Evolutionary conservation across 192 early-diverging fungal species (phyloP).

Genomic region (Diversispora epigaea): DNA sequence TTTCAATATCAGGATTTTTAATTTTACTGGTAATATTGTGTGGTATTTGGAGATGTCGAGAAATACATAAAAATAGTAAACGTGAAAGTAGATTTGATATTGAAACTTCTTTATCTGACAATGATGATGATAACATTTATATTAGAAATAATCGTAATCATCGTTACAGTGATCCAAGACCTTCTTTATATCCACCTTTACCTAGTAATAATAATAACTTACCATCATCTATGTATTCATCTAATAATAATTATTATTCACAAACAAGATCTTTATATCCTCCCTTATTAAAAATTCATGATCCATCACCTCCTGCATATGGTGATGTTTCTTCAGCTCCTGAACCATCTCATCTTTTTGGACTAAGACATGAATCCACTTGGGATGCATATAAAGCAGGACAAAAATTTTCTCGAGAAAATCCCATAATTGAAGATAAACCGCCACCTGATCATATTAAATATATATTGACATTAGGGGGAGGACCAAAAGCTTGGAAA

Average conservation of each 20-base stretch:
- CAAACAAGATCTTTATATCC: not conserved
- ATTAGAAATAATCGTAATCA: no score
- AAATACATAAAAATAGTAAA: not conserved
- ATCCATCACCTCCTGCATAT: conserved; percentile 6
- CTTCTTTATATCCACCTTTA: no score
- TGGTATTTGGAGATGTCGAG: not conserved
- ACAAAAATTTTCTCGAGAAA: conserved; percentile 10
- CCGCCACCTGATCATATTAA: conserved; percentile 3
- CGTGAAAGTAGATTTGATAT: not conserved
- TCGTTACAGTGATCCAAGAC: no score
- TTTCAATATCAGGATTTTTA: conserved; percentile 6
- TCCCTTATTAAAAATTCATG: not conserved
- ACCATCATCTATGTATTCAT: not conserved
- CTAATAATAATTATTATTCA: not conserved
- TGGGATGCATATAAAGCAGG: not conserved
- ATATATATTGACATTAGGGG: conserved; percentile 2
- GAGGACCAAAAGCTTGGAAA: conserved; percentile 15
- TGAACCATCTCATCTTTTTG: not conserved
- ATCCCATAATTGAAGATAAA: conserved; percentile 1
- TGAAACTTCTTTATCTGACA: not conserved
- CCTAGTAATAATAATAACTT: no score
- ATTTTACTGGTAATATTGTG: not conserved
- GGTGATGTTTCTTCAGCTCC: not conserved
- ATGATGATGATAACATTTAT: no score
- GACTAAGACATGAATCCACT: not conserved